Percentiles rank a stretch among this genome's conserved stretches.
Conservation (phyloP, 805 yeast species). For the Wickerhamomyces pijperi region DNA sequence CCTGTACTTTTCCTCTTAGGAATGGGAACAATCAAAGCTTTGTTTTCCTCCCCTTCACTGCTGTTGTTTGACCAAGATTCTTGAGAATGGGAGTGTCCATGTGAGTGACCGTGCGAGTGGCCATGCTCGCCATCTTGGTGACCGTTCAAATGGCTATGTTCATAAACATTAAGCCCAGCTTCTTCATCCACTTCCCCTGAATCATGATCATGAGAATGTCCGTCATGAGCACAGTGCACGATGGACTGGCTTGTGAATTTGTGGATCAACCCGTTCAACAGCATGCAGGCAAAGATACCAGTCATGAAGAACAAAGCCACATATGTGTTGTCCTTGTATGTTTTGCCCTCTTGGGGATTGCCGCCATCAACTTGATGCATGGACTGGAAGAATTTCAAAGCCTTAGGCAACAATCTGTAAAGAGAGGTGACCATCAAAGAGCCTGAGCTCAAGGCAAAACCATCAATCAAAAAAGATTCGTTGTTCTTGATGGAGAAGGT, state of each 20-base stretch:
- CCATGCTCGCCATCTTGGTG: slow-evolving; percentile 2
- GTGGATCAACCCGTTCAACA: slow-evolving; percentile 59
- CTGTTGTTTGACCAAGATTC: slow-evolving; percentile 1
- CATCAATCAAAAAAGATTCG: slow-evolving; percentile 56
- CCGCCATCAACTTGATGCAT: slow-evolving; percentile 11
- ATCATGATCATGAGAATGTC: slow-evolving; percentile 5
- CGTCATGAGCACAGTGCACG: slow-evolving; percentile 69
- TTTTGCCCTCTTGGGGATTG: slow-evolving; percentile 10
- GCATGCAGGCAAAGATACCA: slow-evolving; percentile 53
- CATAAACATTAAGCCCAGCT: not conserved
- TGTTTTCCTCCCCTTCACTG: slow-evolving; percentile 1
- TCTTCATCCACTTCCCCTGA: not conserved
- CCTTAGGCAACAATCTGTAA: slow-evolving; percentile 66
- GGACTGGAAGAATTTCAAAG: slow-evolving; percentile 32
- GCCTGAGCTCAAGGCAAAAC: slow-evolving; percentile 73
- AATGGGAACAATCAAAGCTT: no score
- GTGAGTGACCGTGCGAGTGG: slow-evolving; percentile 2
- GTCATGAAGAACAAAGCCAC: slow-evolving; percentile 35
- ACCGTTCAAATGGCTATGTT: slow-evolving; percentile 9
- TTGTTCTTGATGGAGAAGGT: slow-evolving; percentile 45
- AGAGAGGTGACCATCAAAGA: slow-evolving; percentile 72
- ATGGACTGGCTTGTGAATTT: slow-evolving; percentile 67
- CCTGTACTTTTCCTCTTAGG: no score
- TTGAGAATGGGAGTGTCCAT: slow-evolving; percentile 7
- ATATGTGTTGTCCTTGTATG: slow-evolving; percentile 21